phyloP scores from a whole-genome alignment of 768 basidiomycete genomes.

The Crepidotus variabilis region DNA sequence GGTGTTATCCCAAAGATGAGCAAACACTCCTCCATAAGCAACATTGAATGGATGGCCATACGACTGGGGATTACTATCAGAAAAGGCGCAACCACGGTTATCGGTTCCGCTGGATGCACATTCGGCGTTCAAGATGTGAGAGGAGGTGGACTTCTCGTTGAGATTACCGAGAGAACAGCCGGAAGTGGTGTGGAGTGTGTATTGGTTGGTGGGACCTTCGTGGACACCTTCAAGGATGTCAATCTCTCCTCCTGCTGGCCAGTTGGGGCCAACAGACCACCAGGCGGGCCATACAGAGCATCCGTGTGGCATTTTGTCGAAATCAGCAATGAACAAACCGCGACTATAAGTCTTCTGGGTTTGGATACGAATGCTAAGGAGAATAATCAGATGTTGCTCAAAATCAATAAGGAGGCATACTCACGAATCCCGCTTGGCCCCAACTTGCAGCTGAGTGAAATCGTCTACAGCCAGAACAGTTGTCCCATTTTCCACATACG shows the following conservation, averaged over 20 bases:
- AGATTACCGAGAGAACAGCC: slow-evolving; percentile 34
- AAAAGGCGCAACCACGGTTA: slow-evolving; percentile 50
- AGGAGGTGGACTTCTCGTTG: slow-evolving; percentile 18
- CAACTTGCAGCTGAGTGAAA: slow-evolving; percentile 40
- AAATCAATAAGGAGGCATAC: slow-evolving; percentile 15
- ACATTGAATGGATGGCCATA: slow-evolving; percentile 46
- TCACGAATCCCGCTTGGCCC: slow-evolving; percentile 55
- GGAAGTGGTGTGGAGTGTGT: slow-evolving; percentile 58
- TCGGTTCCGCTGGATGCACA: slow-evolving; percentile 37
- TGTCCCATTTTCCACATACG: slow-evolving; percentile 54
- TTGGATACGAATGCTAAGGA: slow-evolving; percentile 60
- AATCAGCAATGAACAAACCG: slow-evolving; percentile 77
- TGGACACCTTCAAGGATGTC: slow-evolving; percentile 78
- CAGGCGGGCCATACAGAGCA: slow-evolving; percentile 63
- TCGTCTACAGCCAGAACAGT: slow-evolving; percentile 64
- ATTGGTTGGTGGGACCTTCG: slow-evolving; percentile 51
- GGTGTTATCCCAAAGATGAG: slow-evolving; percentile 46
- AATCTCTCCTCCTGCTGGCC: slow-evolving; percentile 59
- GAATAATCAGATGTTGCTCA: neutral
- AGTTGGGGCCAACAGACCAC: slow-evolving; percentile 48
- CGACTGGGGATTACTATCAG: slow-evolving; percentile 32
- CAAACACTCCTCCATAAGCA: slow-evolving; percentile 49
- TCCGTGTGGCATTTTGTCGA: slow-evolving; percentile 67
- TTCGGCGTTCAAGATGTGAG: slow-evolving; percentile 23
- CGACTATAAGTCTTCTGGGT: slow-evolving; percentile 56